A percentile compares a stretch with the other conserved stretches of the same genome.
These are phyloP conservation scores for Epichloe coenophiala DNA, from an alignment of 2,329 filamentous ascomycete genomes.

Conservation along the genomic window DNA sequence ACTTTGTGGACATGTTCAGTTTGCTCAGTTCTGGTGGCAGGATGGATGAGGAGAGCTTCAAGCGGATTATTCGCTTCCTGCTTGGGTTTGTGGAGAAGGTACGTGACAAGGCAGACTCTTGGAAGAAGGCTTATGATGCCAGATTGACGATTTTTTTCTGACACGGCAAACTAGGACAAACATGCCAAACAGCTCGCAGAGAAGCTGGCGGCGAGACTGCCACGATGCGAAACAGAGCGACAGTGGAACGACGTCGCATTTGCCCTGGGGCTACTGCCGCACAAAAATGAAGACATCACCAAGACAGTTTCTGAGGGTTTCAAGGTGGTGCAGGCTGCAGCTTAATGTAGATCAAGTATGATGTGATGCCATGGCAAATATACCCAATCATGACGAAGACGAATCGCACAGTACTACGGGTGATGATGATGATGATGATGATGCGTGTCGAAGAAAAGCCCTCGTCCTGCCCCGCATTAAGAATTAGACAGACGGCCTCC, in stretches of 20 bases:
- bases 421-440: too few species aligned
- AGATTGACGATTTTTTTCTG: constrained; percentile 6
- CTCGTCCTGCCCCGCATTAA: too few species aligned
- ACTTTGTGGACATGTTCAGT: constrained; percentile 99
- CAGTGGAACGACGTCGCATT: constrained; percentile 98
- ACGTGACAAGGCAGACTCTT: constrained; percentile 16
- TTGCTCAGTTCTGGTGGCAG: constrained; percentile 69
- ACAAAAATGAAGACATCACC: constrained; percentile 83
- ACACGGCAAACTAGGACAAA: constrained; percentile 55
- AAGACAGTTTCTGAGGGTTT: constrained; percentile 67
- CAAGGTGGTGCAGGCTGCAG: constrained; percentile 51
- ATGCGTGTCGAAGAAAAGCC: too few species aligned
- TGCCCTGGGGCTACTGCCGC: constrained; percentile 74
- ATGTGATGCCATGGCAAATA: not conserved
- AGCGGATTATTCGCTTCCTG: constrained; percentile 79
- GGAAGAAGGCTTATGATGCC: constrained; percentile 7
- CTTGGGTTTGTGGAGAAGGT: constrained; percentile 97
- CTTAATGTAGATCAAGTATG: constrained; percentile 23
- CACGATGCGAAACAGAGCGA: constrained; percentile 77
- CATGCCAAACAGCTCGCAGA: constrained; percentile 88
- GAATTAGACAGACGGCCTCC: too few species aligned
- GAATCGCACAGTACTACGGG: too few species aligned
- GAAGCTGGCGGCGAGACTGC: constrained; percentile 77
- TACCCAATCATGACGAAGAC: too few species aligned
- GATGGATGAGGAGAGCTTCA: constrained; percentile 75